A percentile compares a stretch with the other conserved stretches of the same genome.
Conservation (phyloP, 805 yeast species). For the Cephaloascus albidus region DNA sequence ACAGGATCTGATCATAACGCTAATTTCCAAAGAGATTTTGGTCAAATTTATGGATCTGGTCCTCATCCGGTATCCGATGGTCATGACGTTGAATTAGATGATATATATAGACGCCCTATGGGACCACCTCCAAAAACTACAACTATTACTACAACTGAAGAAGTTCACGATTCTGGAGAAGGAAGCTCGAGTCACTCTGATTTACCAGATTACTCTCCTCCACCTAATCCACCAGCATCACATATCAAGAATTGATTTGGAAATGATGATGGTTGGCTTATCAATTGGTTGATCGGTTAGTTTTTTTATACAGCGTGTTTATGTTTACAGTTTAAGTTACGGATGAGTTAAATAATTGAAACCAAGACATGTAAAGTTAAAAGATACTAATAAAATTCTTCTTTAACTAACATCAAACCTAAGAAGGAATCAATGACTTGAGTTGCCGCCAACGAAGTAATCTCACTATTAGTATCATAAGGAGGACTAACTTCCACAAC, state of each 20-base stretch:
- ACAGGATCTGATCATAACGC: no score
- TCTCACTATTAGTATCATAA: constrained; percentile 49
- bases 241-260: neutral
- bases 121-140: constrained; percentile 18
- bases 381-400: neutral
- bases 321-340: no score
- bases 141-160: no score
- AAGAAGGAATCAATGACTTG: constrained; percentile 46
- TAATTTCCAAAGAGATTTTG: no score
- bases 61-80: no score
- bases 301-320: neutral
- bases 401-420: constrained; percentile 30
- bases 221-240: neutral
- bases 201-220: neutral
- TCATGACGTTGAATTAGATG: constrained; percentile 1
- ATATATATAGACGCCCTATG: constrained; percentile 7
- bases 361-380: no score
- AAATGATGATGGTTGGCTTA: neutral
- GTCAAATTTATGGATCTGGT: constrained; percentile 10
- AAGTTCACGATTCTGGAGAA: neutral
- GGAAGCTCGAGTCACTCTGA: neutral
- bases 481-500: constrained; percentile 70
- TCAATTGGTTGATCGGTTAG: neutral
- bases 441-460: constrained; percentile 57
- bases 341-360: no score